Evolutionary conservation across 805 yeast species (phyloP).

Genomic region (Teunomyces stri): DNA sequence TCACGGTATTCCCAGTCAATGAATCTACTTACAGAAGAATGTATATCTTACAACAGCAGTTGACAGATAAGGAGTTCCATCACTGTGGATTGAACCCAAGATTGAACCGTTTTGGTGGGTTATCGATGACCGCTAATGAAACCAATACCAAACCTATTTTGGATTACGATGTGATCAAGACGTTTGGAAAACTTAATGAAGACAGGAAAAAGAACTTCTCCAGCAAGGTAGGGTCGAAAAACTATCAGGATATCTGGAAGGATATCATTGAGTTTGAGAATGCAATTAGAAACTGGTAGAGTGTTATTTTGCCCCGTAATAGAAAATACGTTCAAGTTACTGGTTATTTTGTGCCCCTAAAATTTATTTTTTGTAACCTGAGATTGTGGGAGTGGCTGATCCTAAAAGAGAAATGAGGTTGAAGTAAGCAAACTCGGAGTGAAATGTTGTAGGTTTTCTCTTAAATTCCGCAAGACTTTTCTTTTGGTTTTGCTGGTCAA

Average conservation of each 20-base stretch:
- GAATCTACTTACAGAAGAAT: conserved; percentile 78
- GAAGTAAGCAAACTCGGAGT: neutral
- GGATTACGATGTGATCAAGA: conserved; percentile 56
- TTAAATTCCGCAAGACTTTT: neutral
- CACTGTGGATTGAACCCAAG: conserved; percentile 80
- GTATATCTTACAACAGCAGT: conserved; percentile 83
- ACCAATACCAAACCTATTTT: conserved; percentile 58
- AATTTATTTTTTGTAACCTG: neutral
- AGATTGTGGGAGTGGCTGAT: neutral
- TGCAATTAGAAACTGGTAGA: conserved; percentile 25
- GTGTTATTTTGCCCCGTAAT: neutral
- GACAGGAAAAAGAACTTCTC: conserved; percentile 55
- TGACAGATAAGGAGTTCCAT: conserved; percentile 73
- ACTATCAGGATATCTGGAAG: conserved; percentile 61
- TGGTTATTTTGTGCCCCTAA: neutral
- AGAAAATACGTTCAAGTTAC: neutral
- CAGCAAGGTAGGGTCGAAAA: conserved; percentile 54
- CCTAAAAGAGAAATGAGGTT: neutral
- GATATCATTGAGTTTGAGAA: conserved; percentile 61
- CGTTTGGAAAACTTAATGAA: conserved; percentile 54
- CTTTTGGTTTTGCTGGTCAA: neutral
- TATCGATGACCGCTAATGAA: conserved; percentile 32
- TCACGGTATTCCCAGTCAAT: conserved; percentile 66
- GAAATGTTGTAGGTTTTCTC: neutral
- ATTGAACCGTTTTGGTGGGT: conserved; percentile 53